Evolutionary conservation across 1,284 basidiomycete genomes (phyloP), one percentile per base, ranked within the genome.

Genomic region (Agaricales sp.): DNA sequence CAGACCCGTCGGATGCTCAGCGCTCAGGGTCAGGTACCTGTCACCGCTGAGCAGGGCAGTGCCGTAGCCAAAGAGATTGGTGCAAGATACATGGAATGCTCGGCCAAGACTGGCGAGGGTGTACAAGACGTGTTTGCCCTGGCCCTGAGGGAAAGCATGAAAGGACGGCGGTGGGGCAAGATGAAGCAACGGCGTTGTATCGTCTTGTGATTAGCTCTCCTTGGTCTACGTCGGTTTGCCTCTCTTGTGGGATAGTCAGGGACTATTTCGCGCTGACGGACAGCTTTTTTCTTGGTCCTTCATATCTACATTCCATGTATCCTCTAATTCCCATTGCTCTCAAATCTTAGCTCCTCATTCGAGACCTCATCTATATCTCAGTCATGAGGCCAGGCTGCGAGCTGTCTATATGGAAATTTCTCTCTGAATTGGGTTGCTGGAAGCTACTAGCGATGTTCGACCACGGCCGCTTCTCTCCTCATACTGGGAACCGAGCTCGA

Each of bases 1-100:
- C 85, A 89, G 57, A 94, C 92, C 39, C 75, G 84, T 54, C 80
- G 89, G n/a, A 90, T 98, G 80, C 79, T 99, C 57, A 77, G 81
- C 41, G 92, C 94, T 1, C 95, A 98, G 61, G 93, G 94, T 2
- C 87, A 87, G 56, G 73, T 75, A 35, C 91, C 96, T 6, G 81
- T 98, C 51, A 80, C 87, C 0, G 63, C 82, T 11, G 82, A 87
- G 57, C 88, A 92, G 63, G 92, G 92, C 2, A 75, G 73, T 14
- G 71, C 70, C 41, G 83, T 96, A 14, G 92, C 93, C 13, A 80
- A 80, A 56, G 91, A 96, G 61, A 97, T 99, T 51, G 91, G 92
- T 19, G 94, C 95, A n/a, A 84, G 80, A 63, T 98, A 98, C 64
- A 73, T 90, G 55, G 94, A 99, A 67, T 99, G 95, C 67, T 92